These are phyloP conservation scores for Cubamyces lactineus DNA, from an alignment of 768 basidiomycete genomes.

Conservation along the genomic window DNA sequence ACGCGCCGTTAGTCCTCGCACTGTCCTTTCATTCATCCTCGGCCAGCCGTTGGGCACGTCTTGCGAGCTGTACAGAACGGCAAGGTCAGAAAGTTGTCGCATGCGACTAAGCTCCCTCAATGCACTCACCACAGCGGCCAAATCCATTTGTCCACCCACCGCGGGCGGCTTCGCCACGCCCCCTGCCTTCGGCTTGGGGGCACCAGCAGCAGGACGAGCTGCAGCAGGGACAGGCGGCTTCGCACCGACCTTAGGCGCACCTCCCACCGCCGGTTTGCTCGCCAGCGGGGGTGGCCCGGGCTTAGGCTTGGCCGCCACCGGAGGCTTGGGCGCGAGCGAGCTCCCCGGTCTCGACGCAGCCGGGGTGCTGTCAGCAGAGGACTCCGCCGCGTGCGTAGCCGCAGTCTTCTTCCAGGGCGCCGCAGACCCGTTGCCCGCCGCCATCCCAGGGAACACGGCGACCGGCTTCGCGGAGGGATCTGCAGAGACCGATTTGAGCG, in stretches of 20 bases:
- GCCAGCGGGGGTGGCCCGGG: conserved; percentile 58
- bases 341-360: conserved; percentile 56
- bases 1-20: neutral
- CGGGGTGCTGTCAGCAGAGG: conserved; percentile 43
- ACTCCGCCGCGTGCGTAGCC: conserved; percentile 21
- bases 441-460: conserved; percentile 82
- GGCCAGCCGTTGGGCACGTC: conserved; percentile 68
- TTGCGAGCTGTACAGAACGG: conserved; percentile 59
- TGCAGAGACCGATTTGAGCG: conserved; percentile 49
- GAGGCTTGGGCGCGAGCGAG: conserved; percentile 50
- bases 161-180: conserved; percentile 47
- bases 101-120: neutral
- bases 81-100: neutral
- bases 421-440: conserved; percentile 64
- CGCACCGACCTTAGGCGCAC: conserved; percentile 47
- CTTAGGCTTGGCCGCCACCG: conserved; percentile 68
- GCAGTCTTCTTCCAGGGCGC: conserved; percentile 72
- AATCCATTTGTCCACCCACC: conserved; percentile 68
- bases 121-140: conserved; percentile 77
- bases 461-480: conserved; percentile 75
- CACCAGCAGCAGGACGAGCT: conserved; percentile 48
- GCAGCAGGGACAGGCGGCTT: conserved; percentile 69
- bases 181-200: conserved; percentile 43
- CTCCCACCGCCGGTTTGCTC: conserved; percentile 49
- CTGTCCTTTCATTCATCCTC: conserved; percentile 41